These are phyloP conservation scores for Pythium vanterpoolii DNA, from an alignment of 352 stramenopile genomes.

Conservation along the genomic window DNA sequence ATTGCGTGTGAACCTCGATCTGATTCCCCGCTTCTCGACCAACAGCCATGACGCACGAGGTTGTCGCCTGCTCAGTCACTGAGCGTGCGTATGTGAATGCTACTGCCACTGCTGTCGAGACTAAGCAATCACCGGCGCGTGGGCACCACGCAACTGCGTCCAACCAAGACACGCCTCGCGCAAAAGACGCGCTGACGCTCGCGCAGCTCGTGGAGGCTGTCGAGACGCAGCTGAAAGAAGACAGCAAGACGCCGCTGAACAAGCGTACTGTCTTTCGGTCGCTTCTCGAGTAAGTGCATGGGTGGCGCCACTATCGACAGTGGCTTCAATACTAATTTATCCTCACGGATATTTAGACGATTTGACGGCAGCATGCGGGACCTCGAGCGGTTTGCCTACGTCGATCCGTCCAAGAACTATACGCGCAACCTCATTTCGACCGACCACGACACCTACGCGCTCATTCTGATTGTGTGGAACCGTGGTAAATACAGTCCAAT, in stretches of 20 bases:
- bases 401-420: slow-evolving; percentile 79
- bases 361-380: slow-evolving; percentile 47
- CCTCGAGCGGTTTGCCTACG: slow-evolving; percentile 61
- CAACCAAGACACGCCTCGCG: neutral
- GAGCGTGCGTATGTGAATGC: neutral
- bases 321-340: neutral
- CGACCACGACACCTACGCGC: slow-evolving; percentile 87
- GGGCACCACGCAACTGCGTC: slow-evolving; percentile 12
- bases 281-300: slow-evolving; percentile 35
- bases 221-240: slow-evolving; percentile 35
- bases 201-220: slow-evolving; percentile 42
- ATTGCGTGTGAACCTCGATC: neutral
- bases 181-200: slow-evolving; percentile 24
- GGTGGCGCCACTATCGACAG: neutral
- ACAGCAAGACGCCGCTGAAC: slow-evolving; percentile 28
- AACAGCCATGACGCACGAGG: slow-evolving; percentile 18
- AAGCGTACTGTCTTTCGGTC: slow-evolving; percentile 36
- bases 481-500: slow-evolving; percentile 85
- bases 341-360: slow-evolving; percentile 14
- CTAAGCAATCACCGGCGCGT: slow-evolving; percentile 5
- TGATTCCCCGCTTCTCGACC: neutral
- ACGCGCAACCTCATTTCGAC: slow-evolving; percentile 90
- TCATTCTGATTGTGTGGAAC: slow-evolving; percentile 94
- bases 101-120: neutral
- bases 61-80: slow-evolving; percentile 15